Evolutionary conservation across 495 filamentous ascomycete species (phyloP).

Genomic region (Daldinia grandis): DNA sequence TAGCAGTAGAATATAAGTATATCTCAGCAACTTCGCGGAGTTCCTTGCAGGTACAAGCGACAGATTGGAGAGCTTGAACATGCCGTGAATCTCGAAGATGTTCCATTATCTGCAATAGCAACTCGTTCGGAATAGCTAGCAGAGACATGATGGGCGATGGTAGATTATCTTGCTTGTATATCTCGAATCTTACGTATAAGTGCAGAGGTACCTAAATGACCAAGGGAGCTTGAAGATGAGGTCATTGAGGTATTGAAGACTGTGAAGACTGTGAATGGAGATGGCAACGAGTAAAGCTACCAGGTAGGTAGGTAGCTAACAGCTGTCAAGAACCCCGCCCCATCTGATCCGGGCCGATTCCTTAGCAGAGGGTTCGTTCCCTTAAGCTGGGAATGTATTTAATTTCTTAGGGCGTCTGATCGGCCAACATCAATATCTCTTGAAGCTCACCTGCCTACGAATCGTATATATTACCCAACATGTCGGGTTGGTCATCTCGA

Average conservation of each 20-base stretch:
- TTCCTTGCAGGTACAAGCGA: slow-evolving; percentile 12
- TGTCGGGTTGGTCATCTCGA: slow-evolving; percentile 10
- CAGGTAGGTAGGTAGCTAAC: background rate
- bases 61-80: slow-evolving; percentile 1
- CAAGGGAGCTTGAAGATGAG: background rate
- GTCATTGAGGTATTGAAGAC: too few relatives aligned
- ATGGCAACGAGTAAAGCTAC: too few relatives aligned
- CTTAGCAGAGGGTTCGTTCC: background rate
- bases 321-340: background rate
- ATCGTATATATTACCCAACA: background rate
- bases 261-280: too few relatives aligned
- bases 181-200: background rate
- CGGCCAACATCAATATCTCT: too few relatives aligned
- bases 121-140: slow-evolving; percentile 9
- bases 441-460: too few relatives aligned
- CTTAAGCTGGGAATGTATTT: background rate
- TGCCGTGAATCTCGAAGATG: slow-evolving; percentile 16
- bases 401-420: too few relatives aligned
- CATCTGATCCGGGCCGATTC: background rate
- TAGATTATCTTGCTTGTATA: background rate
- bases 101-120: slow-evolving; percentile 23
- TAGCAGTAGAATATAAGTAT: slow-evolving; percentile 17
- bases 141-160: slow-evolving; percentile 6
- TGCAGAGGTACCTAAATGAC: background rate
- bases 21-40: slow-evolving; percentile 22